Base-by-base conservation (phyloP, 2,329 filamentous ascomycete genomes). In the Xylariaceae sp. region DNA sequence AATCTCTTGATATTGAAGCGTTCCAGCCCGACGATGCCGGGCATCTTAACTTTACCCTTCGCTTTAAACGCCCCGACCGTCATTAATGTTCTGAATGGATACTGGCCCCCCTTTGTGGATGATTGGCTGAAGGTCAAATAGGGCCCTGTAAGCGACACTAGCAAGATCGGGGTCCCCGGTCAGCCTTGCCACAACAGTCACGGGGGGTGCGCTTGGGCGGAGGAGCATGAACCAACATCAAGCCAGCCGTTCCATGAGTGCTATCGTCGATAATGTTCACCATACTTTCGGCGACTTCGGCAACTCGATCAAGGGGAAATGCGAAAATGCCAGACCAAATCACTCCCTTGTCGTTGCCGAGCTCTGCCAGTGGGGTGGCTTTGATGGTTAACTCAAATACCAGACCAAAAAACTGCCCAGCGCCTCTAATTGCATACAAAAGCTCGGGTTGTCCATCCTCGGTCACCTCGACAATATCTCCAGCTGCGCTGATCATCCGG, bases 401-500 rank as follows among this genome's bases (percentile, higher is more conserved):
- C 13, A 74, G 59, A 6, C 70, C 71, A 33, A 74, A 73, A 45
- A 65, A 67, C 18, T 71, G 68, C 6, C 64, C 68, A 1, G 70
- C 70, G 8, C 70, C 70, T 18, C 68, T 58, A 47, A 73, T 64
- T 2, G 66, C 70, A 20, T 60, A 73, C 24, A 70, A 66, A 1
- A 73, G 46, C 6, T 70, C 64, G 1, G 67, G 59, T 20, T 67
- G 48, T 7, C 37, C 30, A 7, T 60, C 62, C 24, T 59, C 32
- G 2, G 60, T 64, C 16, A 65, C 60, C 29, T 65, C 51, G 6
- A 72, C 40, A 3, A 67, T 33, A 1, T 61, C 59, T 61, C 59
- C 70, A 11, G 66, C 64, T 7, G 68, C 67, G n/a, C 61, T 61
- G 13, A 68, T 43, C n/a, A 69, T 42, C n/a, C 54, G 58, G n/a